Base-by-base conservation (phyloP, 495 filamentous ascomycete genomes). In the Aspergillus conjunctus region DNA sequence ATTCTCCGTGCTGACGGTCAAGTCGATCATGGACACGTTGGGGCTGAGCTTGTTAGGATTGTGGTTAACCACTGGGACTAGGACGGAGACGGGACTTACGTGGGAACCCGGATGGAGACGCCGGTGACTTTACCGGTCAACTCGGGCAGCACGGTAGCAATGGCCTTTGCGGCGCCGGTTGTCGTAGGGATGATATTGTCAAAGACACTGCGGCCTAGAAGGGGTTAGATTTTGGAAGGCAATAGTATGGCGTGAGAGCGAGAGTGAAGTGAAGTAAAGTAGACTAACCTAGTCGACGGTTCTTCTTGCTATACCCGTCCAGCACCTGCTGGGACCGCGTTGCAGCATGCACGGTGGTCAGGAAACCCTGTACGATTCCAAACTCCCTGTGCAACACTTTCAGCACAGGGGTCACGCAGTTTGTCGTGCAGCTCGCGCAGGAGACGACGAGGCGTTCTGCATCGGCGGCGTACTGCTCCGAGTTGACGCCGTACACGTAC, bases 251-350 rank as follows among this genome's bases (percentile, higher is more conserved):
- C 26, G 39, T n/a, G n/a, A n/a, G n/a, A n/a, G n/a, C n/a, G n/a
- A n/a, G n/a, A n/a, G n/a, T n/a, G n/a, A n/a, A n/a, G n/a, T n/a
- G n/a, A n/a, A n/a, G 11, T 60, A 44, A 30, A 26, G 20, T 30
- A 15, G 20, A 48, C 49, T 31, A 65, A 73, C 71, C 71, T 7
- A 74, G 60, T 20, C 72, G 70, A 46, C 60, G 66, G 52, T 71
- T 74, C 70, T 74, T 74, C 72, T 74, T 71, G 60, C 72, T 74
- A 43, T 74, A 74, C 8, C 72, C 72, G 60, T 74, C 70, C 62
- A 74, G 31, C n/a, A 74, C 72, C 58, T 72, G 70, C 51, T 74
- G 72, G 17, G 70, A 73, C n/a, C 66, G 64, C 9, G 72, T 74
- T 34, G 72, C 72, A 39, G 72, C 72, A 56, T 74, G 72, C 8